Base-by-base conservation (phyloP, 2,329 filamentous ascomycete species). In the Alternaria infectoria region DNA sequence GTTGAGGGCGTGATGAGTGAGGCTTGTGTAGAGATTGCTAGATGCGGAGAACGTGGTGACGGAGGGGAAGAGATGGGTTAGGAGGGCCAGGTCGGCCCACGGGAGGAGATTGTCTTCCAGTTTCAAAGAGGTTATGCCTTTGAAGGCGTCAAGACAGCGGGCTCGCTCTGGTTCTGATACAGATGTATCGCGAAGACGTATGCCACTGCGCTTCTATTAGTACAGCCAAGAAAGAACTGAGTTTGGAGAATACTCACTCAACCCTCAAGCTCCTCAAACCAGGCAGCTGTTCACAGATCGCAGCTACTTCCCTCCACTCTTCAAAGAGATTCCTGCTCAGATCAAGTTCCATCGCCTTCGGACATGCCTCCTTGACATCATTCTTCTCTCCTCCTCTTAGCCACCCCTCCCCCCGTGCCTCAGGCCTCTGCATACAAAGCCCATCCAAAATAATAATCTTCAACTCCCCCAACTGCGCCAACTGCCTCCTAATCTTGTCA, bases 291-390 rank as follows among this genome's bases (percentile, higher is more conserved):
- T 82, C 82, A 76, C 92, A 96, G 43, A 98, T 91, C 3, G 86
- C 83, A 17, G 88, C 85, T 10, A 97, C 85, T 23, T 91, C 88
- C 3, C 81, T 81, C 77, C 94, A 87, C 11, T 81, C 82, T 59
- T 89, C 88, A 72, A 98, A 89, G 32, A 97, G 79, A 77, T 97
- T 98, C 54, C 93, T 87, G 74, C 93, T 93, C 45, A 99, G 79
- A 75, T 97, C 94, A 49, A 98, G 83, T 74, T 97, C 92, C 2
- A 86, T 83, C 45, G 88, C 85, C 56, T 86, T 87, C 0, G 87
- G 85, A 73, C 86, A 89, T 3, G 83, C 82, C 17, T 80, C 74
- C 30, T 74, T 77, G 56, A 97, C 89, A 70, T 88, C 81, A 45
- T 67, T 69, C 69, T 19, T 61, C 50, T 50, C 55, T 9, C 50